Evolutionary conservation across 2,329 filamentous ascomycete species (phyloP), one percentile per base, ranked within the genome.

Genomic region (Epichloe glyceriae): DNA sequence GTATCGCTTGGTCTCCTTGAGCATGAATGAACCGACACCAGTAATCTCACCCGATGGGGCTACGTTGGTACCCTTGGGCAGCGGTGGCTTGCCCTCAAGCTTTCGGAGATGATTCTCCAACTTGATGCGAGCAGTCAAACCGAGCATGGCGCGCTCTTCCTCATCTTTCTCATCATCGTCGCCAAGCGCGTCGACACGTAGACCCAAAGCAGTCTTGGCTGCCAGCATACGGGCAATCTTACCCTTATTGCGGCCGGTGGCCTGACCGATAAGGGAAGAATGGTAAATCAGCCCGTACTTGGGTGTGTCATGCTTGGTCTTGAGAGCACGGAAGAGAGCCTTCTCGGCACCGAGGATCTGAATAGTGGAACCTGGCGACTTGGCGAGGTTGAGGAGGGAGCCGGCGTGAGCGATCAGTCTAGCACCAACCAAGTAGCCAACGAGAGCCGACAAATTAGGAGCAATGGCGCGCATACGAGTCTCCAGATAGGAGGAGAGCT

Each of bases 321-420:
- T 98, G 56, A 98, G 78, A 19, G 93, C 93, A 64, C 93, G 84
- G 84, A 98, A 98, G 43, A 98, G 82, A 7, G 93, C 93, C 79
- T 98, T 98, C 75, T 98, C 93, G 54, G 93, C 93, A 75, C 93
- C 93, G 51, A 97, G 82, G 64, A 98, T 96, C 76, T 98, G 93
- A 58, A 98, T 88, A 56, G 93, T 98, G 62, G 86, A 93, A 71
- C 88, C 89, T 54, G 93, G 89, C 60, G 86, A 86, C 79, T 97
- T 97, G 67, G 93, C 89, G 47, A 98, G 79, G 73, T 85, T 95
- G 78, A 94, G 85, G 60, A 98, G 80, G 53, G 90, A 96, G 60
- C 93, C 93, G 53, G 90, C 84, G 67, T 98, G 93, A 46, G 93
- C 87, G 60, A 98, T 96, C 49, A 98, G 80, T 61, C 93, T 84